Evolutionary conservation across 2,329 filamentous ascomycete species (phyloP).

Genomic region (Spiromastix sp.): DNA sequence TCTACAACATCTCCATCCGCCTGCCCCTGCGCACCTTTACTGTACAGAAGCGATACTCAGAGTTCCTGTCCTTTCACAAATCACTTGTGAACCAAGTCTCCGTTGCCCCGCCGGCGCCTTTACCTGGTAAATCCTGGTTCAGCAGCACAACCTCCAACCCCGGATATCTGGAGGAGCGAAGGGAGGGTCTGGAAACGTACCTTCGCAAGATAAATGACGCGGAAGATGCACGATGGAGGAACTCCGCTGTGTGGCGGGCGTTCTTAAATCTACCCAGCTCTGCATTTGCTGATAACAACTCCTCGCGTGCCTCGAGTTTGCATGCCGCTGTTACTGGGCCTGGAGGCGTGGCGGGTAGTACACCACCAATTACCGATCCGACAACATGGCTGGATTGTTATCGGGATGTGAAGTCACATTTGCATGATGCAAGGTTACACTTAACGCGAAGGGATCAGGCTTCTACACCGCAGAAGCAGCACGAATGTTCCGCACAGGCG

Average conservation of each 20-base stretch:
- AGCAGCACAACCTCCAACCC: constrained; percentile 46
- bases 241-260: constrained; percentile 44
- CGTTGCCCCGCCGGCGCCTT: constrained; percentile 40
- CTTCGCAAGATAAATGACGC: constrained; percentile 47
- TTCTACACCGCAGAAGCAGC: constrained; percentile 47
- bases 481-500: constrained; percentile 51
- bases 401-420: constrained; percentile 46
- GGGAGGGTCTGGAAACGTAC: constrained; percentile 47
- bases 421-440: constrained; percentile 50
- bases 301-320: constrained; percentile 27
- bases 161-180: constrained; percentile 46
- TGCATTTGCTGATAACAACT: constrained; percentile 22
- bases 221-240: constrained; percentile 48
- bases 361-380: constrained; percentile 37
- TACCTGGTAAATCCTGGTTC: constrained; percentile 54
- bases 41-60: constrained; percentile 53
- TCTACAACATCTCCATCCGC: constrained; percentile 52
- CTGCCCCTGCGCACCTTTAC: constrained; percentile 51
- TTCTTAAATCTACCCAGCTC: constrained; percentile 47
- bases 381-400: constrained; percentile 54
- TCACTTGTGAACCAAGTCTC: constrained; percentile 41
- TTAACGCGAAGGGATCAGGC: constrained; percentile 53
- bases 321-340: constrained; percentile 35
- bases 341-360: constrained; percentile 18
- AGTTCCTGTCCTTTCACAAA: constrained; percentile 48